These are phyloP conservation scores for Cryptococcus jaspeensis DNA, from an alignment of 1,284 basidiomycete genomes.

Conservation along the genomic window DNA sequence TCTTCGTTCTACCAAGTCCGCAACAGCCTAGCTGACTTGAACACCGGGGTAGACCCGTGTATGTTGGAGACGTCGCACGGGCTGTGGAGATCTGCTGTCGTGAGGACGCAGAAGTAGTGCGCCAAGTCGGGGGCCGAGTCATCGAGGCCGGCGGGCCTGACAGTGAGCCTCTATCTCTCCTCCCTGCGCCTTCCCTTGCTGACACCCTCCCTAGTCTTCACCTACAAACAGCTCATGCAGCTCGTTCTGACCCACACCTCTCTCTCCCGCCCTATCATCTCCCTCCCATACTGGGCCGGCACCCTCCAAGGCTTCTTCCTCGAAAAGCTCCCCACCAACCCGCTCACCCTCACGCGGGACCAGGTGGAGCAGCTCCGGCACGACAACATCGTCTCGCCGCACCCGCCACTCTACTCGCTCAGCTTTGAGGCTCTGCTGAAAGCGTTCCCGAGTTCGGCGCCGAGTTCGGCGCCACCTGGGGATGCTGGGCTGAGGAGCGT, in stretches of 20 bases:
- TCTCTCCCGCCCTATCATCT: constrained; percentile 59
- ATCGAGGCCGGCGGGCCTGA: constrained; percentile 69
- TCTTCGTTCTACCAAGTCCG: not conserved
- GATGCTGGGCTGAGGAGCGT: constrained; percentile 55
- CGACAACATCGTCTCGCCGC: constrained; percentile 59
- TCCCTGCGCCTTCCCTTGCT: not conserved
- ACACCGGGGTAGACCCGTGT: constrained; percentile 55
- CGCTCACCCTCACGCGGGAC: constrained; percentile 65
- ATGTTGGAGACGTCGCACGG: constrained; percentile 63
- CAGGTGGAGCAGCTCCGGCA: constrained; percentile 63
- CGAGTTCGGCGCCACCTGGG: constrained; percentile 28
- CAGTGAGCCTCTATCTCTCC: constrained; percentile 50
- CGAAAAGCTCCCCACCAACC: constrained; percentile 62
- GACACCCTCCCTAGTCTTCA: constrained; percentile 57
- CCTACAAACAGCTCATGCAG: constrained; percentile 65
- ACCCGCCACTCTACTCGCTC: constrained; percentile 45
- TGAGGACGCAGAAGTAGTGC: constrained; percentile 49
- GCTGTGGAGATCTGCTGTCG: constrained; percentile 62
- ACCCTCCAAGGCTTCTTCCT: constrained; percentile 62
- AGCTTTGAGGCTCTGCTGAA: constrained; percentile 56
- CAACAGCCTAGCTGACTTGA: not conserved
- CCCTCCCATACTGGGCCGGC: constrained; percentile 63
- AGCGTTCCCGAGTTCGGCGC: constrained; percentile 43
- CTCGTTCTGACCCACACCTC: constrained; percentile 59
- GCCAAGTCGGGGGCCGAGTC: constrained; percentile 58